Evolutionary conservation across 768 basidiomycete species (phyloP).

Genomic region (Termitomyces eurrhizus): DNA sequence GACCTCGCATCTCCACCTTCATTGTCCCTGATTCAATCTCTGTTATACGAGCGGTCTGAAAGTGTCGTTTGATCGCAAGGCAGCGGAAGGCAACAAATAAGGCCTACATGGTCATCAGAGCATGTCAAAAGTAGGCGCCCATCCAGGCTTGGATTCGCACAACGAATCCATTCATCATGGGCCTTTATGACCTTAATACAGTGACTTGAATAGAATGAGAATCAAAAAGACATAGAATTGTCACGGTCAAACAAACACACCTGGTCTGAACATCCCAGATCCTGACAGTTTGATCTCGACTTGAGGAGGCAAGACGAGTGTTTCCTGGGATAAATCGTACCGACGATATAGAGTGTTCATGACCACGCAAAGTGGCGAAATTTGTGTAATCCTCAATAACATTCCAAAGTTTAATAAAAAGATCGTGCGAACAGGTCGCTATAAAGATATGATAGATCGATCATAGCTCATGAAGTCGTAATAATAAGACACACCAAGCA

Average conservation of each 20-base stretch:
- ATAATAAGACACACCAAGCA: slow-evolving; percentile 45
- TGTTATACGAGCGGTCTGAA: slow-evolving; percentile 62
- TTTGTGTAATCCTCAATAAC: slow-evolving; percentile 25
- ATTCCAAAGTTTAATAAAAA: slow-evolving; percentile 39
- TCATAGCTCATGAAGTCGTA: not conserved
- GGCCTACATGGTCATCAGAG: slow-evolving; percentile 63
- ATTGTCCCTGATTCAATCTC: slow-evolving; percentile 57
- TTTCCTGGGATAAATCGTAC: slow-evolving; percentile 69
- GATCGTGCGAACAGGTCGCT: slow-evolving; percentile 23
- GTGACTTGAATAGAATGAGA: slow-evolving; percentile 35
- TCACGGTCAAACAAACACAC: slow-evolving; percentile 31
- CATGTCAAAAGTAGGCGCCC: slow-evolving; percentile 56
- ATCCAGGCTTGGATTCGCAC: slow-evolving; percentile 43
- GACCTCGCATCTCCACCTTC: slow-evolving; percentile 65
- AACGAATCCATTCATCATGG: slow-evolving; percentile 67
- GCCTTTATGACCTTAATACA: slow-evolving; percentile 60
- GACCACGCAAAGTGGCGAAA: slow-evolving; percentile 45
- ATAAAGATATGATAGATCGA: not conserved
- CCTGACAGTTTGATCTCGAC: slow-evolving; percentile 64
- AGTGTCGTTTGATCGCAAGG: not conserved
- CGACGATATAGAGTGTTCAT: slow-evolving; percentile 71
- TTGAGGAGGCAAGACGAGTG: slow-evolving; percentile 60
- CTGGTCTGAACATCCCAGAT: slow-evolving; percentile 68
- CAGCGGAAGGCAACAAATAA: not conserved
- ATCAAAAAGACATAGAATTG: not conserved